Conservation (phyloP, 768 basidiomycete genomes). For the Mycena latifolia region DNA sequence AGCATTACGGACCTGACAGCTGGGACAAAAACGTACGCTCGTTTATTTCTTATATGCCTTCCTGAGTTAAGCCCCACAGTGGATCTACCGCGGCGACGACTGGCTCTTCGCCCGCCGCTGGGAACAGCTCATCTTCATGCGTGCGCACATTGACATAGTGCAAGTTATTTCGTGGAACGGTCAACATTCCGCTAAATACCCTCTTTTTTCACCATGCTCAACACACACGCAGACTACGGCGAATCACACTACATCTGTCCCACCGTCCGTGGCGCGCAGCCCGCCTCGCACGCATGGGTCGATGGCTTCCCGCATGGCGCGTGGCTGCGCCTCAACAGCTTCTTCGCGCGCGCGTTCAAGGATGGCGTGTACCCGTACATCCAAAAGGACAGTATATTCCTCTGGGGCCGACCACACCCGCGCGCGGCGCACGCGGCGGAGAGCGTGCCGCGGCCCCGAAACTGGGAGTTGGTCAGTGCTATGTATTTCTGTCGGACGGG, state of each 20-base stretch:
- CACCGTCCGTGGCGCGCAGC: constrained; percentile 52
- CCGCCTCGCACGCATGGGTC: constrained; percentile 54
- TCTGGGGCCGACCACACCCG: constrained; percentile 66
- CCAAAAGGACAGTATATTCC: constrained; percentile 56
- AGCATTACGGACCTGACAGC: constrained; percentile 58
- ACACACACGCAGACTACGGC: constrained; percentile 40
- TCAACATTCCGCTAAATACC: neutral
- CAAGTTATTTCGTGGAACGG: constrained; percentile 73
- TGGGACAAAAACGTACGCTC: constrained; percentile 57
- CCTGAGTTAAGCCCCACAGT: constrained; percentile 36
- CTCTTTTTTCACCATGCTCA: neutral
- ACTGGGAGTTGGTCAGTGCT: constrained; percentile 56
- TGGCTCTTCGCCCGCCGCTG: constrained; percentile 66
- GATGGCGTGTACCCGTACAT: constrained; percentile 61
- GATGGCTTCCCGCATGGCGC: constrained; percentile 54
- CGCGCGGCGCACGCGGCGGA: constrained; percentile 53
- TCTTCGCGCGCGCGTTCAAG: constrained; percentile 44
- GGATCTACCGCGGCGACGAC: constrained; percentile 64
- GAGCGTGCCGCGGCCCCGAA: constrained; percentile 52
- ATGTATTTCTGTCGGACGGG: too few relatives aligned
- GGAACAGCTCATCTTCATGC: constrained; percentile 62
- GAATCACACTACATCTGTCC: constrained; percentile 68
- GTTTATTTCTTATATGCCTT: neutral
- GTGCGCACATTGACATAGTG: constrained; percentile 51
- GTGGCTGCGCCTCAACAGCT: constrained; percentile 30